Base-by-base conservation (phyloP, 2,329 filamentous ascomycete genomes). In the Claviceps spartinae region DNA sequence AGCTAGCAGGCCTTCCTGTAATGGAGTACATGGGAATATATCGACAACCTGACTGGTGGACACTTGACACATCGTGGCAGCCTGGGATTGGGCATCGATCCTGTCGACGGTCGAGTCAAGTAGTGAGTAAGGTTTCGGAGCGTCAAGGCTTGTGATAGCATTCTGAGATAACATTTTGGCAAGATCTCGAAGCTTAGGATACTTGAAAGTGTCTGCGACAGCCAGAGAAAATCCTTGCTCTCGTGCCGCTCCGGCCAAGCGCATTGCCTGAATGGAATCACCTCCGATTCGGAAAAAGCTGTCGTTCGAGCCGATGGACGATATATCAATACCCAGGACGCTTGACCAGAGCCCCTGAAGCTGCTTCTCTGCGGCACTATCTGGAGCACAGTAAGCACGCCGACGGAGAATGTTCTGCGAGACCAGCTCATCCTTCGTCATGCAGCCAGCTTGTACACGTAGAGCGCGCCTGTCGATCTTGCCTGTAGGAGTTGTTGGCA, bases 1-100 rank as follows among this genome's bases (percentile, higher is more conserved):
- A 0, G 66, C 62, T 46, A 72, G 61, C 2, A 72, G 60, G 1
- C 65, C 68, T 54, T 68, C 67, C 50, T 72, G 70, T 1, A 71
- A 58, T 4, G 64, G 59, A 5, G 66, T 65, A 57, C 66, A 69
- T 1, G 68, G 69, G 38, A 26, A 53, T 3, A 36, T 26, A n/a
- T 18, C 24, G 5, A n/a, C 16, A 24, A 34, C 41, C 13, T 11
- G 9, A 4, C 13, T n/a, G 13, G 16, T 7, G 6, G 37, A 38
- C 13, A 38, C 37, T 43, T 13, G 4, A 2, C 41, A 43, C 4
- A 13, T 14, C 14, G 6, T 6, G 18, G 14, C 20, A 30, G 37
- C 16, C 37, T 38, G 37, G 14, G 37, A 38, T n/a, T n/a, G 14
- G 37, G 37, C 37, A 38, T 38, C 14, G 6, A 38, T 38, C 14